phyloP scores from a whole-genome alignment of 2,329 filamentous ascomycete genomes.

The Tolypocladium tundrense region DNA sequence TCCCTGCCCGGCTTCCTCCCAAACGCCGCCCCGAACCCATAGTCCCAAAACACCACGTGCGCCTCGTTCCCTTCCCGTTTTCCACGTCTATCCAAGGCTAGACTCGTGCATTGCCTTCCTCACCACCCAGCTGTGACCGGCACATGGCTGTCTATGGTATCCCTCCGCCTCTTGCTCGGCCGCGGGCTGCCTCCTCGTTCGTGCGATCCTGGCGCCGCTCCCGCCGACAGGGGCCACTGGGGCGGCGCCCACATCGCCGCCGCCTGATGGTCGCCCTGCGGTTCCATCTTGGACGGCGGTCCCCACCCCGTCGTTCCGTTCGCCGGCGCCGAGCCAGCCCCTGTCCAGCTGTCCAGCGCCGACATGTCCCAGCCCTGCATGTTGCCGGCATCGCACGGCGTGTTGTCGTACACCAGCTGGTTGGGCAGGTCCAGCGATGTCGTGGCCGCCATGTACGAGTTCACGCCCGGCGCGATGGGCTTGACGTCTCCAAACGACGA shows the following conservation, averaged over 20 bases:
- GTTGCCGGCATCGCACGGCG: slow-evolving; percentile 16
- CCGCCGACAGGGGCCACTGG: slow-evolving; percentile 22
- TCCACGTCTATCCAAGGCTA: not conserved
- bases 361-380: slow-evolving; percentile 29
- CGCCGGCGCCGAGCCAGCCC: slow-evolving; percentile 9
- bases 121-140: slow-evolving; percentile 23
- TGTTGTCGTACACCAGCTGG: slow-evolving; percentile 24
- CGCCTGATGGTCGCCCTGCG: slow-evolving; percentile 10
- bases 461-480: slow-evolving; percentile 18
- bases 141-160: slow-evolving; percentile 20
- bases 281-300: slow-evolving; percentile 19
- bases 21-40: not conserved
- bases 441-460: slow-evolving; percentile 19
- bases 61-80: not conserved
- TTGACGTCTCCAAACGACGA: slow-evolving; percentile 22
- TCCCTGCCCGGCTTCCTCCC: not conserved
- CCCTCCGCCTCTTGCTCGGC: slow-evolving; percentile 26
- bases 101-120: not conserved
- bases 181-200: slow-evolving; percentile 24
- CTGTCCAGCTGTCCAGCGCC: slow-evolving; percentile 23
- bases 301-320: slow-evolving; percentile 22
- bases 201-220: slow-evolving; percentile 11
- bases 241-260: slow-evolving; percentile 23
- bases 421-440: slow-evolving; percentile 20
- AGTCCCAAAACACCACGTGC: not conserved